Evolutionary conservation across 805 yeast species (phyloP).

Genomic region (Yarrowia yakushimensis): DNA sequence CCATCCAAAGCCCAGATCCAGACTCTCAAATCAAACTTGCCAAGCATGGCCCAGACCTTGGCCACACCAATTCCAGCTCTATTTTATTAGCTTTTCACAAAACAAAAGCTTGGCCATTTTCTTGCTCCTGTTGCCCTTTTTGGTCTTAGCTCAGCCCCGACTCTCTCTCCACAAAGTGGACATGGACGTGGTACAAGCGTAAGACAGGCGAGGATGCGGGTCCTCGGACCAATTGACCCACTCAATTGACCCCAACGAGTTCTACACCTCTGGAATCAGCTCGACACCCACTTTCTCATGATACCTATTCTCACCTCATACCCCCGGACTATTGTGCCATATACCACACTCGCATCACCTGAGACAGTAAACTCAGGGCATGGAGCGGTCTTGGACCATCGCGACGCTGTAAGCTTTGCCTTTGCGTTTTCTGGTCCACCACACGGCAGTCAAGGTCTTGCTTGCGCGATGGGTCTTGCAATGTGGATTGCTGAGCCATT

Average conservation of each 20-base stretch:
- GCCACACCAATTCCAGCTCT: not conserved
- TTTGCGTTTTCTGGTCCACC: slow-evolving; percentile 6
- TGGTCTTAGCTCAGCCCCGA: slow-evolving; percentile 14
- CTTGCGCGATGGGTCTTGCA: not conserved
- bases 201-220: not conserved
- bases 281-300: not conserved
- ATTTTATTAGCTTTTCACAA: not conserved
- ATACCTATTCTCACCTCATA: not conserved
- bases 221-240: not conserved
- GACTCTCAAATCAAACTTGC: not conserved
- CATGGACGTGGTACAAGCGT: not conserved
- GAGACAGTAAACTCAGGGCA: slow-evolving; percentile 20
- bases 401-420: slow-evolving; percentile 20
- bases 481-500: slow-evolving; percentile 7
- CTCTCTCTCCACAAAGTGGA: slow-evolving; percentile 1
- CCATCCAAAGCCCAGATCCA: not conserved
- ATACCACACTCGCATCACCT: not conserved
- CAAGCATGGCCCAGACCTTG: not conserved
- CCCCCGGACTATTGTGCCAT: not conserved
- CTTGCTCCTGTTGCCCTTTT: slow-evolving; percentile 22
- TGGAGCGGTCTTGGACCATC: not conserved
- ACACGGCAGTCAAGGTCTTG: slow-evolving; percentile 14
- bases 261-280: not conserved
- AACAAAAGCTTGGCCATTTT: slow-evolving; percentile 11
- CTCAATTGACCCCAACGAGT: not conserved